Evolutionary conservation across 148 eudicot species (phyloP), one percentile per base, ranked within the genome.

Genomic region (Diospyros lotus): DNA sequence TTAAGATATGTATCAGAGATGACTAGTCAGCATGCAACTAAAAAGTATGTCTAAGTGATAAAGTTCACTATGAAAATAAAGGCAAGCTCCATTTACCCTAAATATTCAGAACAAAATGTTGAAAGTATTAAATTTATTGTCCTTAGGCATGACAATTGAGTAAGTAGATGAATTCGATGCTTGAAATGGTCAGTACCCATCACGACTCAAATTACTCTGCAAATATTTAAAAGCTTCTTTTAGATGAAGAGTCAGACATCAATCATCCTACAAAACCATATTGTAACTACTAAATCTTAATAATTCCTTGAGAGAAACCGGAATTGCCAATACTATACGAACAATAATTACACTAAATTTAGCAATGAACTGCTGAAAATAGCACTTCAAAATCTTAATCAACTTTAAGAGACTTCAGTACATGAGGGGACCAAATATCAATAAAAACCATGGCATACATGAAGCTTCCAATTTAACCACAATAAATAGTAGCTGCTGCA

Each of bases 401-500:
- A 69, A 40, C 46, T 69, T 69, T 13, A 52, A 15, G 9, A 69
- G 45, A 17, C 60, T 52, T 48, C 52, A 48, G 8, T 8, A 48
- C 4, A 48, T 48, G 52, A 28, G 52, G 8, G 0, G 52, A 48
- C 52, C 52, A 48, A 48, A 10, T 12, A 68, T 42, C 28, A 68
- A 50, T 13, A 43, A 69, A 2, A 7, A 69, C 58, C 14, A 4
- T 67, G 55, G 39, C 46, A 40, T 38, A 14, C 50, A 38, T 9
- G 44, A 28, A n/a, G 66, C 73, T 61, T 48, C 40, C 38, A 70
- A 41, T 55, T 3, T 39, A 40, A 54, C 10, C 41, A 48, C 38
- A 68, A 68, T 50, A 58, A 40, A 40, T 41, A 54, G 62, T 46
- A 70, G 14, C 61, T 53, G 66, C 46, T 41, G 41, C 64, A 60